Evolutionary conservation across 805 yeast genomes (phyloP).

Genomic region (Danielozyma ontarioensis): DNA sequence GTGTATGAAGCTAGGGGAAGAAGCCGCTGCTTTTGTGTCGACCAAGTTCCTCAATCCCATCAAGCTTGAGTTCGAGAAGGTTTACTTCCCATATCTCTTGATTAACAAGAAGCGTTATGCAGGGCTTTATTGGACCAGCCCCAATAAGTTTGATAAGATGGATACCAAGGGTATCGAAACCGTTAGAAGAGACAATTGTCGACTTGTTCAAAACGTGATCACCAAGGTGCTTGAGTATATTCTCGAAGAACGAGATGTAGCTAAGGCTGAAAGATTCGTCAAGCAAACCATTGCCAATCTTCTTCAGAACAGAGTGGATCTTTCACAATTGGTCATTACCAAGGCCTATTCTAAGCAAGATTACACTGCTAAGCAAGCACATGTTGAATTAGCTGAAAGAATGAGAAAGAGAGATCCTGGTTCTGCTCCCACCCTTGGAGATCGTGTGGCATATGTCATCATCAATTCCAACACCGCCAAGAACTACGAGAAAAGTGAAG

Average conservation of each 20-base stretch:
- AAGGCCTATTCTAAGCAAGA: slow-evolving; percentile 86
- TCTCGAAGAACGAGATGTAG: slow-evolving; percentile 81
- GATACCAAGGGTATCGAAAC: slow-evolving; percentile 98
- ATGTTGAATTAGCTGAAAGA: slow-evolving; percentile 91
- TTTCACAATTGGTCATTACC: slow-evolving; percentile 89
- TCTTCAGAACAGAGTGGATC: slow-evolving; percentile 84
- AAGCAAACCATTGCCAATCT: slow-evolving; percentile 85
- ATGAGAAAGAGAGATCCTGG: slow-evolving; percentile 97
- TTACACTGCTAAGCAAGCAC: slow-evolving; percentile 95
- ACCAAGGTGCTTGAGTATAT: slow-evolving; percentile 84
- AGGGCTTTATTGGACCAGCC: slow-evolving; percentile 91
- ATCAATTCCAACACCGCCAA: slow-evolving; percentile 72
- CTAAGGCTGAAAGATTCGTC: slow-evolving; percentile 78
- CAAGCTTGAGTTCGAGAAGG: slow-evolving; percentile 93
- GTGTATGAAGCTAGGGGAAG: slow-evolving; percentile 89
- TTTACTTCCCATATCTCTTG: slow-evolving; percentile 87
- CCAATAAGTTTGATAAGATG: slow-evolving; percentile 92
- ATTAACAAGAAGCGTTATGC: slow-evolving; percentile 97
- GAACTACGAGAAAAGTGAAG: slow-evolving; percentile 94
- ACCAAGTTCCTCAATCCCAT: slow-evolving; percentile 77
- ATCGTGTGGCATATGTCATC: slow-evolving; percentile 94
- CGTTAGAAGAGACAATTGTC: slow-evolving; percentile 95
- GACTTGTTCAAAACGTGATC: slow-evolving; percentile 89
- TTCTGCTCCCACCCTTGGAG: slow-evolving; percentile 94
- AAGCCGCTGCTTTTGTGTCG: slow-evolving; percentile 89